A percentile compares a stretch with the other conserved stretches of the same genome.
phyloP scores from a whole-genome alignment of 768 basidiomycete genomes.

The Suillus discolor region DNA sequence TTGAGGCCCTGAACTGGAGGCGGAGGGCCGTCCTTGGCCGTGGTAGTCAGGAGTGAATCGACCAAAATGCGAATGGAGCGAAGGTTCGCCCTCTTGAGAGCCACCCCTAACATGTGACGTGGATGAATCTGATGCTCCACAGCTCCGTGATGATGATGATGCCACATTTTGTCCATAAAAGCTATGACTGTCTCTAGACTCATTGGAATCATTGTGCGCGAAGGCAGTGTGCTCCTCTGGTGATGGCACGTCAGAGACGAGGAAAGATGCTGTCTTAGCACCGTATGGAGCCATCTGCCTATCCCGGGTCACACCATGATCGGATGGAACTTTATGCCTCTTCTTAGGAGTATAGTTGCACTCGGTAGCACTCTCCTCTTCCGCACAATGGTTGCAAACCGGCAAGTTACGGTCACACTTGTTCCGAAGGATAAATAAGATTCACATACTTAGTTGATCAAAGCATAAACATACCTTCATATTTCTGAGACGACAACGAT shows the following conservation, averaged over 20 bases:
- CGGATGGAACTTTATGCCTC: constrained; percentile 54
- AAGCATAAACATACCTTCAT: constrained; percentile 52
- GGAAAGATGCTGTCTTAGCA: constrained; percentile 50
- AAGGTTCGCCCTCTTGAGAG: constrained; percentile 20
- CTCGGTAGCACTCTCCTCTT: constrained; percentile 50
- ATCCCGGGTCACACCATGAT: constrained; percentile 40
- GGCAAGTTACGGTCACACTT: constrained; percentile 77
- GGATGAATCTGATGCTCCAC: constrained; percentile 26
- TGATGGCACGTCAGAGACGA: constrained; percentile 43
- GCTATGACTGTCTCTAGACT: constrained; percentile 37
- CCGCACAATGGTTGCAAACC: constrained; percentile 65
- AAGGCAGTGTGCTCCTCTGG: constrained; percentile 31
- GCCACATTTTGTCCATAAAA: constrained; percentile 54
- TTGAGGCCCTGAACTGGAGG: constrained; percentile 23
- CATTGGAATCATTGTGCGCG: constrained; percentile 21
- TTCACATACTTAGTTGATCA: not conserved
- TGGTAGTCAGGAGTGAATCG: constrained; percentile 26
- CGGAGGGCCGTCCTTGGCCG: constrained; percentile 20
- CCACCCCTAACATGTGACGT: constrained; percentile 17
- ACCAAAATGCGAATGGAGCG: constrained; percentile 17
- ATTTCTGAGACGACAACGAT: constrained; percentile 67
- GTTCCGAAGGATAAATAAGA: constrained; percentile 11
- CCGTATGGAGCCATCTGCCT: constrained; percentile 42
- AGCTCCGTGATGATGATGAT: constrained; percentile 34
- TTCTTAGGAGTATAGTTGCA: constrained; percentile 80